A percentile compares a stretch with the other conserved stretches of the same genome.
phyloP scores from a whole-genome alignment of 1,139 yeast species.

The Sugiyamaella neomexicana region DNA sequence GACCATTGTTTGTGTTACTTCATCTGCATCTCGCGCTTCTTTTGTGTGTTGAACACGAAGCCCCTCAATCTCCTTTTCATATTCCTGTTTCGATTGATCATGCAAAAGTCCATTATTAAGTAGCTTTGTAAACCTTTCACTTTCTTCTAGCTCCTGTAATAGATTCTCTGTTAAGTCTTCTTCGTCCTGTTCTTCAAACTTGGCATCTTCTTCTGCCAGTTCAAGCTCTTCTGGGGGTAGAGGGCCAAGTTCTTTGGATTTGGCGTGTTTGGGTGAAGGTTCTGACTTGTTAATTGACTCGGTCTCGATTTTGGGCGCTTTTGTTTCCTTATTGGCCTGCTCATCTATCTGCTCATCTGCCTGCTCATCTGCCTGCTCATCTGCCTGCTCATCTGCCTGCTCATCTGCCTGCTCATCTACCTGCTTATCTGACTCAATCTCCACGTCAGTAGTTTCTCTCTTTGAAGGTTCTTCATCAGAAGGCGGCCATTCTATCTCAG shows the following conservation, averaged over 20 bases:
- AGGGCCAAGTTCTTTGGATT: too few relatives aligned
- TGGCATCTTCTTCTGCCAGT: conserved; percentile 38
- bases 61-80: conserved; percentile 56
- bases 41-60: conserved; percentile 54
- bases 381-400: neutral
- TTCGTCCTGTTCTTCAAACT: conserved; percentile 75
- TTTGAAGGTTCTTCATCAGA: neutral
- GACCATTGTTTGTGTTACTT: conserved; percentile 83
- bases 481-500: neutral
- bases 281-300: too few relatives aligned
- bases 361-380: neutral
- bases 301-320: too few relatives aligned
- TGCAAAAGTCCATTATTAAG: conserved; percentile 39
- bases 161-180: conserved; percentile 61
- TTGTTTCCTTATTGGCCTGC: neutral
- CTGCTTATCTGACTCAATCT: neutral
- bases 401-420: neutral
- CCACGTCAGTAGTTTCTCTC: neutral
- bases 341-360: neutral
- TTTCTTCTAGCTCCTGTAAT: conserved; percentile 68
- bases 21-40: conserved; percentile 85
- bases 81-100: conserved; percentile 37
- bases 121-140: conserved; percentile 58
- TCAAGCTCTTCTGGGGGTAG: conserved; percentile 19
- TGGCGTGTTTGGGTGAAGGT: too few relatives aligned